phyloP scores from a whole-genome alignment of 768 basidiomycete genomes.

The Suillus paluster region DNA sequence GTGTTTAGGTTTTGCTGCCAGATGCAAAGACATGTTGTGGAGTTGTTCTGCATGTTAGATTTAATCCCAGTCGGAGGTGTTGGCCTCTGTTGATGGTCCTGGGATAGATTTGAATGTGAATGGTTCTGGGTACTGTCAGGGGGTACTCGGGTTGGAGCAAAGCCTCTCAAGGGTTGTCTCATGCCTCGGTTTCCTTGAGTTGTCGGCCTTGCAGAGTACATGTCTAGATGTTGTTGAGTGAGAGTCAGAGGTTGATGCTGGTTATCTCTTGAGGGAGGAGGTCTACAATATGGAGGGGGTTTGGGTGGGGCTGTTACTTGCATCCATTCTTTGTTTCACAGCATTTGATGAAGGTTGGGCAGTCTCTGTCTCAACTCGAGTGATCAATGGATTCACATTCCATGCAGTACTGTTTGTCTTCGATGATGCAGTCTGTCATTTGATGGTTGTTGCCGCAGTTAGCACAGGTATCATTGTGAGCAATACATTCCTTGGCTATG shows the following conservation, averaged over 20 bases:
- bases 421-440: background rate
- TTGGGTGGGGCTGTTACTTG: conserved; percentile 8
- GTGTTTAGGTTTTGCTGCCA: conserved; percentile 36
- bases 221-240: background rate
- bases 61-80: background rate
- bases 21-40: conserved; percentile 19
- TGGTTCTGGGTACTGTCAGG: background rate
- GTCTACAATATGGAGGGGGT: background rate
- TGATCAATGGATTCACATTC: background rate
- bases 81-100: background rate
- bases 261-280: background rate
- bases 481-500: conserved; percentile 9
- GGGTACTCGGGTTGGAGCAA: background rate
- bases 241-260: background rate
- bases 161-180: background rate
- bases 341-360: conserved; percentile 13
- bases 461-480: background rate
- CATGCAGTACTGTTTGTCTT: background rate
- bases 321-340: conserved; percentile 14
- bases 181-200: background rate
- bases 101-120: background rate
- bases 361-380: conserved; percentile 10
- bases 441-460: conserved; percentile 6
- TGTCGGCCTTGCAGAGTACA: background rate
- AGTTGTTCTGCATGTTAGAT: background rate